Percentiles rank a stretch among this genome's conserved stretches.
phyloP scores from a whole-genome alignment of 495 filamentous ascomycete species.

The Penicillium waksmanii region DNA sequence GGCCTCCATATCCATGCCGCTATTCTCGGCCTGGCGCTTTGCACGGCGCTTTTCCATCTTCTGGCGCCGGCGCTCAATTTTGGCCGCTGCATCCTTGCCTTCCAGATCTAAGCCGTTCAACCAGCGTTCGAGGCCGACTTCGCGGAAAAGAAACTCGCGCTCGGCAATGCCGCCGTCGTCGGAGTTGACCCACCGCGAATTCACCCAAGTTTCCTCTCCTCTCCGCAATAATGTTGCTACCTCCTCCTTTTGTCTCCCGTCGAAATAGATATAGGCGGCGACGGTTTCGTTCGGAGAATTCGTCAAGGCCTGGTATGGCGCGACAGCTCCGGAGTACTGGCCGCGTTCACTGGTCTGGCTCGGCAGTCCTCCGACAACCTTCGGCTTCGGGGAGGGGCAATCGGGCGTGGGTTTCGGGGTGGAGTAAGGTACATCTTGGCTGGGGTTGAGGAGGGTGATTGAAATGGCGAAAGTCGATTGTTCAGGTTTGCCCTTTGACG shows the following conservation, averaged over 20 bases:
- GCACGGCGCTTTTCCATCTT: slow-evolving; percentile 85
- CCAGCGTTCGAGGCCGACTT: slow-evolving; percentile 95
- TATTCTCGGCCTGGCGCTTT: slow-evolving; percentile 60
- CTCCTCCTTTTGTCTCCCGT: slow-evolving; percentile 93
- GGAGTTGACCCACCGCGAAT: slow-evolving; percentile 93
- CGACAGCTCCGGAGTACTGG: slow-evolving; percentile 61
- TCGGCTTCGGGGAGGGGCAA: slow-evolving; percentile 75
- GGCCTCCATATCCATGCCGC: slow-evolving; percentile 55
- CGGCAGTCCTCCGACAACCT: slow-evolving; percentile 73
- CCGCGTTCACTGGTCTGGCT: slow-evolving; percentile 58
- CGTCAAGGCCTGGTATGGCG: slow-evolving; percentile 86
- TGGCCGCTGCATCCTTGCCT: slow-evolving; percentile 83
- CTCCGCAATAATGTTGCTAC: slow-evolving; percentile 91
- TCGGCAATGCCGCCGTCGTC: slow-evolving; percentile 95
- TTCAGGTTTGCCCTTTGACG: slow-evolving; percentile 73
- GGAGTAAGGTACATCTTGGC: slow-evolving; percentile 86
- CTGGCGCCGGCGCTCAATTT: slow-evolving; percentile 82
- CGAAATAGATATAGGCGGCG: slow-evolving; percentile 98
- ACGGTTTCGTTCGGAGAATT: slow-evolving; percentile 92
- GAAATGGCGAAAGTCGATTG: slow-evolving; percentile 95
- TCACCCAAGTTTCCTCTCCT: slow-evolving; percentile 99
- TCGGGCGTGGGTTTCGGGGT: slow-evolving; percentile 72
- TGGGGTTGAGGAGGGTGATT: slow-evolving; percentile 90
- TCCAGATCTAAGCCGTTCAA: slow-evolving; percentile 92
- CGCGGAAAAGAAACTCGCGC: slow-evolving; percentile 95